These are phyloP conservation scores for Phytopythium mirpurense DNA, from an alignment of 352 stramenopile species.

Conservation along the genomic window DNA sequence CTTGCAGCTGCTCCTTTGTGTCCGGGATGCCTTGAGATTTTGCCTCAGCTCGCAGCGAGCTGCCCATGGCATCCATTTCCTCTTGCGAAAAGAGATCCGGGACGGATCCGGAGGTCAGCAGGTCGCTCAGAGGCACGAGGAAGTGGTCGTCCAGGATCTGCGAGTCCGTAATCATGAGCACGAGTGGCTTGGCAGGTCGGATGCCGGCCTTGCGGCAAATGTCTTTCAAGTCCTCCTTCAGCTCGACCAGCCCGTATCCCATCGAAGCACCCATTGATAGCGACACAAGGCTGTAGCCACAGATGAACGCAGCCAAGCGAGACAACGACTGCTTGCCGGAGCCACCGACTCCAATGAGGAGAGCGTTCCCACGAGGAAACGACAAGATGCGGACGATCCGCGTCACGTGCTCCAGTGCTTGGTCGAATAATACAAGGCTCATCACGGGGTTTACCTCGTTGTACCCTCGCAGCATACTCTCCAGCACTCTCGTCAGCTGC, in stretches of 20 bases:
- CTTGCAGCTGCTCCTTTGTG: slow-evolving; percentile 86
- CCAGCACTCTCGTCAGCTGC: slow-evolving; percentile 45
- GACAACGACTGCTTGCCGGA: slow-evolving; percentile 89
- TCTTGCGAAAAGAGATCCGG: slow-evolving; percentile 82
- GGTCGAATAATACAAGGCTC: slow-evolving; percentile 90
- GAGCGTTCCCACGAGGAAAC: slow-evolving; percentile 67
- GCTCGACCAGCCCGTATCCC: slow-evolving; percentile 65
- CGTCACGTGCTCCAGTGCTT: slow-evolving; percentile 86
- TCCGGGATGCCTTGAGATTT: slow-evolving; percentile 85
- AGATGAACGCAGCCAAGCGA: slow-evolving; percentile 88
- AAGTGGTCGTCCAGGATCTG: slow-evolving; percentile 86
- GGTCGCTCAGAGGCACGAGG: slow-evolving; percentile 83
- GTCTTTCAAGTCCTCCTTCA: slow-evolving; percentile 88
- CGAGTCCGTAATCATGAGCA: slow-evolving; percentile 87
- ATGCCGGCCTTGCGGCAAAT: slow-evolving; percentile 86
- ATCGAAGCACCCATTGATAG: slow-evolving; percentile 52
- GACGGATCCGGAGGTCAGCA: slow-evolving; percentile 74
- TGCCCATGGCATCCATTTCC: slow-evolving; percentile 86
- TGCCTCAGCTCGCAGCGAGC: slow-evolving; percentile 66
- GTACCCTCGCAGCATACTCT: slow-evolving; percentile 74
- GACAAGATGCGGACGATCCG: slow-evolving; percentile 85
- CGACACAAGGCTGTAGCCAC: slow-evolving; percentile 59
- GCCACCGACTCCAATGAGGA: slow-evolving; percentile 83
- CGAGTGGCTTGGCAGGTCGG: slow-evolving; percentile 78
- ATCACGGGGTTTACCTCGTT: slow-evolving; percentile 93